A percentile compares a stretch with the other conserved stretches of the same genome.
phyloP scores from a whole-genome alignment of 129 eudicot genomes.

The Ambrosia artemisiifolia region DNA sequence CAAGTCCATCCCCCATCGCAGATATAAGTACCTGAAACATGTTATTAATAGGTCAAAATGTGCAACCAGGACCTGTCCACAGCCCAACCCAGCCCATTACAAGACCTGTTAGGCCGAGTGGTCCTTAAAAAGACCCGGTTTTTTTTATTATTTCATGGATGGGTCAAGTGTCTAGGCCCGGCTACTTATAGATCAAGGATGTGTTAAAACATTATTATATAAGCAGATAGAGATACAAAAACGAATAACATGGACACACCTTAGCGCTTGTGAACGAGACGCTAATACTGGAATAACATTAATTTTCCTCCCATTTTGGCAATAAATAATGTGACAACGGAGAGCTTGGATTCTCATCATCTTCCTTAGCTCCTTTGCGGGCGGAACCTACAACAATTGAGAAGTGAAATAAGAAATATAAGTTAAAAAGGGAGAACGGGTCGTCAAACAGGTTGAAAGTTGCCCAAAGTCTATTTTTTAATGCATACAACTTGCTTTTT shows the following conservation, averaged over 20 bases:
- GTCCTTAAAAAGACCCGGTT: neutral
- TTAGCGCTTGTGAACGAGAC: conserved; percentile 95
- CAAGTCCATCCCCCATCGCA: conserved; percentile 95
- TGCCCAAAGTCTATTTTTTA: neutral
- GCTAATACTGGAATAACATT: conserved; percentile 93
- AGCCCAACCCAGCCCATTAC: neutral
- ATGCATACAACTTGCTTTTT: neutral
- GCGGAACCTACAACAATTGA: conserved; percentile 62
- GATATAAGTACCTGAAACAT: conserved; percentile 76
- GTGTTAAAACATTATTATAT: too few relatives aligned
- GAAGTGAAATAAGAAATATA: neutral
- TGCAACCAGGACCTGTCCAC: neutral
- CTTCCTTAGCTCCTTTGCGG: conserved; percentile 85
- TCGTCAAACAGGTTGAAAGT: neutral
- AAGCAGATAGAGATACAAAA: neutral
- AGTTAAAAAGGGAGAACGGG: neutral
- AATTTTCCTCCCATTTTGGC: conserved; percentile 81
- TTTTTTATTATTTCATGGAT: neutral
- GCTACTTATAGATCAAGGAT: neutral
- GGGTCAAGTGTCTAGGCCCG: neutral
- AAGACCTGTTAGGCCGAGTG: neutral
- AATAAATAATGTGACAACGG: conserved; percentile 83
- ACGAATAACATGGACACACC: conserved; percentile 34
- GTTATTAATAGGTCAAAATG: neutral
- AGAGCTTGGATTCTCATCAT: conserved; percentile 95